Evolutionary conservation across 192 early-diverging fungal genomes (phyloP), one percentile per base, ranked within the genome.

Genomic region (Coemansia sp.): DNA sequence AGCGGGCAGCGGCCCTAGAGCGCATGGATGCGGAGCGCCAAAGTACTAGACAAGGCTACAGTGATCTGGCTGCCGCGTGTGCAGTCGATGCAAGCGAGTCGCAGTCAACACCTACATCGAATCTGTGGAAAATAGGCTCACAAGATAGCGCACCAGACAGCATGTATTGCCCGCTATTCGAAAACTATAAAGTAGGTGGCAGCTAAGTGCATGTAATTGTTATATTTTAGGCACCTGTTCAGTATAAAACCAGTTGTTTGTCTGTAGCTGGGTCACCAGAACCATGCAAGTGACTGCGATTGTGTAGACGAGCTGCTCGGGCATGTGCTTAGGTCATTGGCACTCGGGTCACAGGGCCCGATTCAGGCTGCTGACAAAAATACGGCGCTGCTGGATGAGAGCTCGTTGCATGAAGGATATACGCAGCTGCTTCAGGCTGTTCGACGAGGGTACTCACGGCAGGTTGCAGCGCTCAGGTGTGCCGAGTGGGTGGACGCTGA

Each of bases 111-210:
- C 12, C 8, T n/a, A 9, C 22, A 15, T 59, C 50, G 9, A 50
- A 54, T 40, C 56, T 74, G n/a, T 74, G 71, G 71, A 26, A 54
- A 22, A 22, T 74, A 57, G 66, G 61, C 14, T 60, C 66, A 9
- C 44, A 55, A 23, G 53, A 59, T 20, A 25, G 21, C 25, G 58
- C 59, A n/a, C 36, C 62, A 14, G 62, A 51, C 15, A 28, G 21
- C 40, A 57, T 56, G 26, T 74, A 64, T 23, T 74, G 71, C 28
- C 50, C 65, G 20, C 67, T 74, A 47, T 74, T 74, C 59, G 60
- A 74, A 54, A 62, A 56, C 38, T 74, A 64, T 42, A 67, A 64
- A 60, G 60, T 64, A 60, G 60, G 59, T 64, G 26, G 19, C 2
- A 19, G 11, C 40, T 59, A 44, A 37, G 1, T 9, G 22, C 11